Conservation (phyloP, 305 asterid genomes). For the Fraxinus angustifolia region DNA sequence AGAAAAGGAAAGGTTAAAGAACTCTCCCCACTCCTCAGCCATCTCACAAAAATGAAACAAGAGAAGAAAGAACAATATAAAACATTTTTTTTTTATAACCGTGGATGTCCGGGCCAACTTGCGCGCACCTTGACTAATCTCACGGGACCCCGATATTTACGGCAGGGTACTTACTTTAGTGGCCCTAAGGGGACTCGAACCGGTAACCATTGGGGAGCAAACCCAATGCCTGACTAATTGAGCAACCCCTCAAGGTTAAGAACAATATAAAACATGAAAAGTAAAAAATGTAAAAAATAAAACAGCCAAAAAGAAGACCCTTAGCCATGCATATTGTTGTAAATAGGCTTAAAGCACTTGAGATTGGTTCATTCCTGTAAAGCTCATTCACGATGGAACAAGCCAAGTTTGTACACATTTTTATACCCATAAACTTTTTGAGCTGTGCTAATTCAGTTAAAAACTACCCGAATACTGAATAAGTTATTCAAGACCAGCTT, state of each 20-base stretch:
- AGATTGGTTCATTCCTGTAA: neutral
- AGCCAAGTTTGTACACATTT: neutral
- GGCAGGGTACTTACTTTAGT: too few species aligned
- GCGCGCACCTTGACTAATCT: too few species aligned
- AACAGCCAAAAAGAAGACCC: neutral
- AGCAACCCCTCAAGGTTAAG: neutral
- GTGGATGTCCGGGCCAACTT: too few species aligned
- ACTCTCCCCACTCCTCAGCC: neutral
- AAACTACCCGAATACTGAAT: neutral
- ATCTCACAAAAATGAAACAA: neutral
- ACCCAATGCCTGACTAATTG: too few species aligned
- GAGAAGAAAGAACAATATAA: neutral
- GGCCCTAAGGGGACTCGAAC: too few species aligned
- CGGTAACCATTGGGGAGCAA: too few species aligned
- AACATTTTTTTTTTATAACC: too few species aligned
- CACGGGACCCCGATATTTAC: too few species aligned
- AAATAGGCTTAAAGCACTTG: neutral
- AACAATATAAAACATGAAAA: neutral
- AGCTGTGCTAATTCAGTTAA: neutral
- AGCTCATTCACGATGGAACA: neutral
- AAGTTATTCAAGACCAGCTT: neutral
- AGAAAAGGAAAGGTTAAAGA: neutral
- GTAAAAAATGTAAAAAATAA: neutral
- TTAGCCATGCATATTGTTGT: neutral
- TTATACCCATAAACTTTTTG: neutral